Base-by-base conservation (phyloP, 371 early-diverging fungal species). In the Rhizopus stolonifer region DNA sequence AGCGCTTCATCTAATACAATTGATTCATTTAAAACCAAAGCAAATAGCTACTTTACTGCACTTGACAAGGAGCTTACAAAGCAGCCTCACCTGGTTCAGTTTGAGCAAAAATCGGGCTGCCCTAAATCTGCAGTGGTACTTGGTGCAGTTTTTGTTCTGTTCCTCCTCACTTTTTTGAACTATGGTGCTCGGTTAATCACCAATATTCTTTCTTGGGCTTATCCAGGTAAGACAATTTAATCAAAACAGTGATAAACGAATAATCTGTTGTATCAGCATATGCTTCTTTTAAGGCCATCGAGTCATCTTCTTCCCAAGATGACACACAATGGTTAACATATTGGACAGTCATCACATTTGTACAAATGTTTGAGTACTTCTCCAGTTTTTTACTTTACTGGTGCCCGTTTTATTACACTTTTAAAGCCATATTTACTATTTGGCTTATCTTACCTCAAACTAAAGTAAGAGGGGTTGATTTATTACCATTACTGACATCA, bases 91-190 rank as follows among this genome's bases (percentile, higher is more conserved):
- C 69, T 82, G 17, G 72, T 77, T 49, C 79, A 84, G 48, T 46
- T 92, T 52, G 87, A 95, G 71, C 75, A 73, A 38, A 70, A 71
- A 34, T 89, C 90, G 14, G 83, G 88, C 19, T 79, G 95, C 23
- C 81, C 92, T 75, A 97, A 97, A 74, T 83, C 88, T 7, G 91
- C 90, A 68, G 44, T 90, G 26, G 87, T 76, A 22, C 56, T 78
- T 17, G 93, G 89, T 9, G 64, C 73, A 29, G 83, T 74, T 23
- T 58, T 60, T 3, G 58, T 92, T 23, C 34, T 83, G 34, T 58
- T 84, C 46, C 34, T 90, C 21, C 79, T 95, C 65, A 85, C 95
- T 61, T 88, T 94, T 67, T 89, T 97, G 68, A 93, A 97, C 72
- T 58, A 93, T 54, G 93, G 87, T 44, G 92, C 87, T 24, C 70